A percentile compares a stretch with the other conserved stretches of the same genome.
These are phyloP conservation scores for Epithemia pelagica DNA, from an alignment of 108 stramenopile species.

Conservation along the genomic window DNA sequence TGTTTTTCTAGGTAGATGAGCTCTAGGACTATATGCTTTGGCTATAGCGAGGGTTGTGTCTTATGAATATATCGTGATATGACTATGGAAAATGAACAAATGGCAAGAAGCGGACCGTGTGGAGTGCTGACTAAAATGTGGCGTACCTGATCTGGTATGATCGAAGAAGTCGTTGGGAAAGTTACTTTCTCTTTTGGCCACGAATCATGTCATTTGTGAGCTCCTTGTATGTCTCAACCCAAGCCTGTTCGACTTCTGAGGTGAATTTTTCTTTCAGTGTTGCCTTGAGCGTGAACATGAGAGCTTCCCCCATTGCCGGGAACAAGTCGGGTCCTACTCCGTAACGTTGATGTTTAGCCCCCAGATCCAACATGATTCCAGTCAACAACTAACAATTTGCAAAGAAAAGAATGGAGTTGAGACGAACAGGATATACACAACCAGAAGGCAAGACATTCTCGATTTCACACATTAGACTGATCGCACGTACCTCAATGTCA, in stretches of 20 bases:
- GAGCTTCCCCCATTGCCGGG: slow-evolving; percentile 5
- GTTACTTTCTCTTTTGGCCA: neutral
- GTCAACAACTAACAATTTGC: slow-evolving; percentile 1
- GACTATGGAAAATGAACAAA: too few species aligned
- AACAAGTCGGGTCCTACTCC: slow-evolving; percentile 9
- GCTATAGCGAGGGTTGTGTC: too few species aligned
- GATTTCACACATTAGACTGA: too few species aligned
- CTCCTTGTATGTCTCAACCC: slow-evolving; percentile 2
- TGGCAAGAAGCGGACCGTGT: too few species aligned
- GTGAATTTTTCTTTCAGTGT: neutral
- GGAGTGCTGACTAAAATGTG: too few species aligned
- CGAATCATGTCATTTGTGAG: slow-evolving; percentile 7
- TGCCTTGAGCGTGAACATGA: neutral
- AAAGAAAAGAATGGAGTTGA: neutral
- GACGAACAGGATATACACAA: too few species aligned
- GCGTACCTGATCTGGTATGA: too few species aligned
- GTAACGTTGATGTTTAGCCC: neutral
- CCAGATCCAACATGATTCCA: slow-evolving; percentile 4
- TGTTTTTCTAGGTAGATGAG: too few species aligned
- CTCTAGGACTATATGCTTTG: too few species aligned
- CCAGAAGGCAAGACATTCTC: too few species aligned
- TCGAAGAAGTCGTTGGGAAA: too few species aligned
- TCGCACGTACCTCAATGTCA: slow-evolving; percentile 2
- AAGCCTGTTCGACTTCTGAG: neutral
- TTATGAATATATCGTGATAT: too few species aligned